These are phyloP conservation scores for Leccinum boreale DNA, from an alignment of 768 basidiomycete species.

Conservation along the genomic window DNA sequence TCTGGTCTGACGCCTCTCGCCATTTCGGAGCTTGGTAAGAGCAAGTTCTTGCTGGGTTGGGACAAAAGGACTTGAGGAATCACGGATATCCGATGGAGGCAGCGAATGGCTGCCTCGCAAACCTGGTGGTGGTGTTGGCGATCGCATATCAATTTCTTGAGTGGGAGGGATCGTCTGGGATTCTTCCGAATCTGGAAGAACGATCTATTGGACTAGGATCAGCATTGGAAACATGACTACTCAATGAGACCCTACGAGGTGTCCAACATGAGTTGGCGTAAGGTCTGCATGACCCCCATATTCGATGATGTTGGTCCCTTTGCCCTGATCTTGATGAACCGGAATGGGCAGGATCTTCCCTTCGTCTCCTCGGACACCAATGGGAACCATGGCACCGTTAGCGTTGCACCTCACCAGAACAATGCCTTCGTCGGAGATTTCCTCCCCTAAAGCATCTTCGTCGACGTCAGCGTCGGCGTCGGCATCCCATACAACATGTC, in stretches of 20 bases:
- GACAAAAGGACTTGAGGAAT: conserved; percentile 13
- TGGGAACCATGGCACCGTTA: conserved; percentile 34
- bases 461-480: conserved; percentile 48
- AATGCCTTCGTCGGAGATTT: conserved; percentile 29
- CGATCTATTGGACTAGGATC: conserved; percentile 13
- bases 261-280: conserved; percentile 52
- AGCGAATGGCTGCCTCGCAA: conserved; percentile 15
- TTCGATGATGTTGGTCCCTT: conserved; percentile 19
- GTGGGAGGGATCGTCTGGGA: conserved; percentile 46
- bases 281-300: conserved; percentile 50
- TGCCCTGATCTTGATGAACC: conserved; percentile 16
- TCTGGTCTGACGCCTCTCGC: conserved; percentile 1
- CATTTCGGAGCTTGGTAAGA: conserved; percentile 15
- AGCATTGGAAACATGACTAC: not conserved
- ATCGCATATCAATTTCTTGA: conserved; percentile 29
- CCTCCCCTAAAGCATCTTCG: conserved; percentile 59
- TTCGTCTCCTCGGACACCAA: conserved; percentile 56
- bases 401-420: conserved; percentile 23
- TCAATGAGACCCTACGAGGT: conserved; percentile 44
- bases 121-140: conserved; percentile 21
- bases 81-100: conserved; percentile 28
- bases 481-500: conserved; percentile 65
- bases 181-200: conserved; percentile 38
- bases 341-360: conserved; percentile 51
- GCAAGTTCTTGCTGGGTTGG: conserved; percentile 20